Conservation (phyloP, 495 filamentous ascomycete species). For the Lasiosphaeris hirsuta region DNA sequence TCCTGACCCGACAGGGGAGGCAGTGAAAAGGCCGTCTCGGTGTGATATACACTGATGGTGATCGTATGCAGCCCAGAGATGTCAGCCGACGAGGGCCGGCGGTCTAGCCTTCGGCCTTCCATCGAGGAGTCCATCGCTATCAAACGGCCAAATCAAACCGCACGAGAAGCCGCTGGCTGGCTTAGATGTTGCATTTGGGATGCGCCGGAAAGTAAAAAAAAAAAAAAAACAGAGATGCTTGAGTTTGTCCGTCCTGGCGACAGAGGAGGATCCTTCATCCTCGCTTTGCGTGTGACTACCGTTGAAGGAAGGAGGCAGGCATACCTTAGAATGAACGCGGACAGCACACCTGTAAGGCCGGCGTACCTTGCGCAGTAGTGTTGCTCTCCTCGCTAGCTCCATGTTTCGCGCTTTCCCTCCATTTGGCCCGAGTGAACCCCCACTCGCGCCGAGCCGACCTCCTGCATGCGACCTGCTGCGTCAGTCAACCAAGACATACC, state of each 20-base stretch:
- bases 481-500: not conserved
- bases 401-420: not conserved
- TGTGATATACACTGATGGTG: not conserved
- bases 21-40: not conserved
- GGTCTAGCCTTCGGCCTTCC: not conserved
- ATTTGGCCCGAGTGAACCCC: slow-evolving; percentile 1
- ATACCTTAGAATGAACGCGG: no score
- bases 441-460: not conserved
- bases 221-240: no score
- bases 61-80: slow-evolving; percentile 8
- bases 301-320: no score
- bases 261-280: no score
- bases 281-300: no score
- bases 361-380: not conserved
- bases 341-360: not conserved
- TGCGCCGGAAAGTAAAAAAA: no score
- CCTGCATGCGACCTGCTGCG: not conserved
- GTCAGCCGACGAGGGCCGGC: not conserved
- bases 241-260: no score
- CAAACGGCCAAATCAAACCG: not conserved
- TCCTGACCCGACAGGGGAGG: not conserved
- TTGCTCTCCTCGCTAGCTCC: not conserved
- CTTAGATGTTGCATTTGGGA: no score
- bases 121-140: not conserved
- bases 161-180: no score